These are phyloP conservation scores for Harringtonia lauricola DNA, from an alignment of 2,329 filamentous ascomycete species.

Conservation along the genomic window DNA sequence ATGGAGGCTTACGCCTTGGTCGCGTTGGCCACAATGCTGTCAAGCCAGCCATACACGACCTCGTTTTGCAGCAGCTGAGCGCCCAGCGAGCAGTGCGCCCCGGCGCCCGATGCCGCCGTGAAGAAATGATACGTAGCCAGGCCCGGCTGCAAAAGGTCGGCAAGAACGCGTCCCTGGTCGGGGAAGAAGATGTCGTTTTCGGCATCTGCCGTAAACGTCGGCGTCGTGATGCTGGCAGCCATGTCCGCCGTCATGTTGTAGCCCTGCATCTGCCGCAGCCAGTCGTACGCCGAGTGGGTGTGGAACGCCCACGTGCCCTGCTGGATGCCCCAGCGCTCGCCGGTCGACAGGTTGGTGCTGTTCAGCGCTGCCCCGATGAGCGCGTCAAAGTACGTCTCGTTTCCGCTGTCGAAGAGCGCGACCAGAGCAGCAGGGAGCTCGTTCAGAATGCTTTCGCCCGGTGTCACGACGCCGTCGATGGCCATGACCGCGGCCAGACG, in stretches of 20 bases:
- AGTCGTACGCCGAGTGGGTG: constrained; percentile 18
- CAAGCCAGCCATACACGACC: neutral
- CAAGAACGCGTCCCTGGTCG: constrained; percentile 1
- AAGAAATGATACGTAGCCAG: neutral
- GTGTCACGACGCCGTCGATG: constrained; percentile 24
- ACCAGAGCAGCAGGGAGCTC: constrained; percentile 11
- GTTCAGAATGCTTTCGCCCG: constrained; percentile 9
- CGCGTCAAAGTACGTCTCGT: constrained; percentile 10
- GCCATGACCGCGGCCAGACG: constrained; percentile 25
- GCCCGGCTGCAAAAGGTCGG: neutral
- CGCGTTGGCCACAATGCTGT: no score
- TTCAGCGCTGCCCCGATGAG: neutral
- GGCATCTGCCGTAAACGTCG: constrained; percentile 1
- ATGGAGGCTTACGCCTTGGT: no score
- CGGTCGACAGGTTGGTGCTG: constrained; percentile 8
- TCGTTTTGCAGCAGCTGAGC: neutral
- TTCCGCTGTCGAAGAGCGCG: constrained; percentile 10
- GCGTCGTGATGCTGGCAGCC: no score
- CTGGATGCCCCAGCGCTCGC: constrained; percentile 18
- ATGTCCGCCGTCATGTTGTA: neutral
- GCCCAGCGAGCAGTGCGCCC: neutral
- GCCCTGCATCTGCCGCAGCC: neutral
- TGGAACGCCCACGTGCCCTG: constrained; percentile 23
- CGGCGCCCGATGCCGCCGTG: neutral
- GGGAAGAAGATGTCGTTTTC: constrained; percentile 1